Evolutionary conservation across 768 basidiomycete genomes (phyloP), one percentile per base, ranked within the genome.

Genomic region (Stropharia rugosoannulata): DNA sequence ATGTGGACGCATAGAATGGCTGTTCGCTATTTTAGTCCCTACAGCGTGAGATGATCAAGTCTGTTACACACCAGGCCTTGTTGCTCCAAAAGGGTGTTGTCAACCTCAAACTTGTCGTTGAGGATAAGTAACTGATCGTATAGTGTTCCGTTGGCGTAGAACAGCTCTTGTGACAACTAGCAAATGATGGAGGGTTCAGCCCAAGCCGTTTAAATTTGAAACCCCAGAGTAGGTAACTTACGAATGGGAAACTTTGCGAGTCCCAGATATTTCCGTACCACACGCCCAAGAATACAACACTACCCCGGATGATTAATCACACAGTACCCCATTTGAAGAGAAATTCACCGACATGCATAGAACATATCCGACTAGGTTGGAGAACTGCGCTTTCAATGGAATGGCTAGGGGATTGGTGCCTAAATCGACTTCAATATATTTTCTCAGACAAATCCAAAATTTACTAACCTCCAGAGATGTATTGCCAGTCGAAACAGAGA

Each of bases 401-500:
- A 83, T 82, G 3, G 75, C 67, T 65, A 84, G 67, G 3, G 83
- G 82, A 54, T 81, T 83, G 37, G 59, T 35, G 22, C 63, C 68
- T 76, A 42, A 7, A 22, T 46, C 9, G 8, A 47, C 11, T 46
- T 49, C 51, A 45, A 57, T 59, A 13, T 45, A 39, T 19, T 51
- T 37, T 4, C 10, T 4, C 13, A 27, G 15, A 1, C 15, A 18
- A 11, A 45, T 22, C 19, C 12, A 16, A 32, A 37, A 44, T 32
- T 38, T n/a, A 42, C 62, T 18, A 60, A 67, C 70, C 62, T 62
- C 78, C 79, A 12, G 77, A 73, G 16, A 83, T 78, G 59, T 82
- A 83, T 59, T 83, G 80, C 82, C 83, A 87, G 60, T 87, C 86
- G 49, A 87, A 76, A 54, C 81, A 80, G 40, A 87, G 56, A 6